phyloP scores from a whole-genome alignment of 2,329 filamentous ascomycete species.

The Aspergillus sp. region DNA sequence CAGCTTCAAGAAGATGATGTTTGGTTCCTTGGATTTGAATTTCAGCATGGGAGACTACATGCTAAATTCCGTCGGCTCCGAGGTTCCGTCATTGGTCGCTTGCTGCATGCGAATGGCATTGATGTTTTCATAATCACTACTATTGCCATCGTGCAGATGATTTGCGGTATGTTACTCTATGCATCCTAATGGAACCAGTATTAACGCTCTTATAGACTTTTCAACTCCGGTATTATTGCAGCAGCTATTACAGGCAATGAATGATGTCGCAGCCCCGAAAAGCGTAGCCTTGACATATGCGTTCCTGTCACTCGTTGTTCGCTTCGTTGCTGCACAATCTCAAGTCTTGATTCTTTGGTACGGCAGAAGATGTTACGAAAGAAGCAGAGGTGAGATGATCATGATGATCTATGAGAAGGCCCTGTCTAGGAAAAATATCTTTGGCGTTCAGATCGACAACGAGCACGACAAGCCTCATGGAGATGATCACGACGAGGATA shows the following conservation, averaged over 20 bases:
- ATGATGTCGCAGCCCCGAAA: constrained; percentile 44
- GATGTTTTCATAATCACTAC: constrained; percentile 64
- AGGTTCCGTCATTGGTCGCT: constrained; percentile 63
- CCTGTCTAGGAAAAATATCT: constrained; percentile 56
- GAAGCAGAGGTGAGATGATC: constrained; percentile 77
- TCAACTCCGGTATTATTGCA: constrained; percentile 65
- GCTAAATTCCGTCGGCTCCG: constrained; percentile 64
- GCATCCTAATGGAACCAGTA: neutral
- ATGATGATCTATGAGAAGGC: constrained; percentile 80
- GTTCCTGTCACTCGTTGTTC: constrained; percentile 52
- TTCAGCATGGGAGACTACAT: constrained; percentile 71
- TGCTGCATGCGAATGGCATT: constrained; percentile 69
- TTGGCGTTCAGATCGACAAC: constrained; percentile 25
- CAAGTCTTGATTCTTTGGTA: constrained; percentile 71
- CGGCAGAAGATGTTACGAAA: constrained; percentile 73
- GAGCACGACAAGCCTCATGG: constrained; percentile 9
- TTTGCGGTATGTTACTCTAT: constrained; percentile 38
- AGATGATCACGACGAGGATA: constrained; percentile 6
- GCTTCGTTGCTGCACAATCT: constrained; percentile 58
- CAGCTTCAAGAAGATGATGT: constrained; percentile 73
- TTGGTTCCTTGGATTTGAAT: constrained; percentile 72
- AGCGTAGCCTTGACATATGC: constrained; percentile 61
- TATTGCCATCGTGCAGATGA: constrained; percentile 59
- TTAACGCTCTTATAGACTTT: constrained; percentile 39
- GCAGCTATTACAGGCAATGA: constrained; percentile 61